Percentiles rank a stretch among this genome's conserved stretches.
phyloP scores from a whole-genome alignment of 108 stramenopile species.

The Nitzschia sp. region DNA sequence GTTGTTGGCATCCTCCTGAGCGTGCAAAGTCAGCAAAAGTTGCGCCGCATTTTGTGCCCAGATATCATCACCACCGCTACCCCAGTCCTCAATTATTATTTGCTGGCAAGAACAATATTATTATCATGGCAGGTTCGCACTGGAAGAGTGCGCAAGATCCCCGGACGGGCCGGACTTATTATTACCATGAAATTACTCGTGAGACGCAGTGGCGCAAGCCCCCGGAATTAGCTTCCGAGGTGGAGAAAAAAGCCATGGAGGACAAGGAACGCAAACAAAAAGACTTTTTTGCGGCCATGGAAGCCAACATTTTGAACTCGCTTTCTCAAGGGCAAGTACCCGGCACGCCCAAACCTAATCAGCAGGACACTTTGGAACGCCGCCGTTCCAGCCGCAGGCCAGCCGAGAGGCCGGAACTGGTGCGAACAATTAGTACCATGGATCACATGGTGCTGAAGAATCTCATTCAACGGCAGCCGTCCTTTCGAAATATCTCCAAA shows the following conservation, averaged over 20 bases:
- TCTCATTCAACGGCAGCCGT: conserved; percentile 47
- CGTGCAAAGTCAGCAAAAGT: no score
- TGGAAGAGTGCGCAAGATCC: conserved; percentile 86
- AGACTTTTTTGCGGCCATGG: conserved; percentile 91
- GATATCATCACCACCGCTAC: no score
- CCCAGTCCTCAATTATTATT: no score
- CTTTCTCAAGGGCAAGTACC: conserved; percentile 37
- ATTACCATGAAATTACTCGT: conserved; percentile 86
- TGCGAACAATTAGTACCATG: conserved; percentile 72
- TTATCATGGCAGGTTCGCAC: conserved; percentile 23
- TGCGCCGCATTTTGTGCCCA: no score
- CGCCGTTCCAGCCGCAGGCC: conserved; percentile 3
- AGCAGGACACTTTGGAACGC: background rate
- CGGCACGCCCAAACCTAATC: conserved; percentile 5
- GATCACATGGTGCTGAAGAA: conserved; percentile 52
- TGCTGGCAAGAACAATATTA: no score
- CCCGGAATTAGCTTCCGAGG: conserved; percentile 61
- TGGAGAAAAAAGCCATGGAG: conserved; percentile 61
- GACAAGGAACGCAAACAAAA: conserved; percentile 73
- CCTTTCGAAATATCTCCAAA: conserved; percentile 25
- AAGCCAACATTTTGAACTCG: conserved; percentile 72
- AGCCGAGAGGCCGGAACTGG: conserved; percentile 29
- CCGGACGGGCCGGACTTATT: conserved; percentile 81
- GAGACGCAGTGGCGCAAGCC: conserved; percentile 97
- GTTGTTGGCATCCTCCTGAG: no score